Conservation (phyloP, 1,284 basidiomycete species). For the Microbotryum intermedium region DNA sequence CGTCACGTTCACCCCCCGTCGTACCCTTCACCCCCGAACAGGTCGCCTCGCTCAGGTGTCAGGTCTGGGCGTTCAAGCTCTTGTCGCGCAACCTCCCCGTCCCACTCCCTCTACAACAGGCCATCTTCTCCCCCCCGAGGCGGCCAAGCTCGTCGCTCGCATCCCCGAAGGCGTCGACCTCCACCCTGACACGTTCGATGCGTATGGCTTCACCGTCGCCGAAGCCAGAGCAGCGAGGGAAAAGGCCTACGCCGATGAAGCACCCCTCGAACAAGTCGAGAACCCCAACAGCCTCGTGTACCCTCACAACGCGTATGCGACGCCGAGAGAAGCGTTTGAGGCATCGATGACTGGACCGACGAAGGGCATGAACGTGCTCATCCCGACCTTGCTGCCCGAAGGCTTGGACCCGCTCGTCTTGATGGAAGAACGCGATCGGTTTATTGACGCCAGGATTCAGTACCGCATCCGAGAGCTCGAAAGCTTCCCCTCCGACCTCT, state of each 20-base stretch:
- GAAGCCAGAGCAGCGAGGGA: slow-evolving; percentile 24
- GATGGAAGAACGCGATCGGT: slow-evolving; percentile 82
- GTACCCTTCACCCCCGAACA: slow-evolving; percentile 61
- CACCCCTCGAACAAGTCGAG: slow-evolving; percentile 50
- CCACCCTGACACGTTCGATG: slow-evolving; percentile 40
- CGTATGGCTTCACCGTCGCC: not conserved
- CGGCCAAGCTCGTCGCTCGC: slow-evolving; percentile 15
- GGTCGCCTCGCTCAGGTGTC: slow-evolving; percentile 65
- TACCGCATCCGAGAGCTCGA: slow-evolving; percentile 88
- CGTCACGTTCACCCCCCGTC: slow-evolving; percentile 20
- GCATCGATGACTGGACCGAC: slow-evolving; percentile 52
- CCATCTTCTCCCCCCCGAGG: slow-evolving; percentile 46
- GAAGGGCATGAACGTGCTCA: slow-evolving; percentile 71
- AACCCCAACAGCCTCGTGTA: slow-evolving; percentile 75
- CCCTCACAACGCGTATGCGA: slow-evolving; percentile 86
- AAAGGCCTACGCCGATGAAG: slow-evolving; percentile 29
- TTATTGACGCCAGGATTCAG: slow-evolving; percentile 77
- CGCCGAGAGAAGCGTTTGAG: slow-evolving; percentile 27
- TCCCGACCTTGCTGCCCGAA: slow-evolving; percentile 67
- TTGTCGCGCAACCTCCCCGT: slow-evolving; percentile 70
- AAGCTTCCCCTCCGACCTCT: slow-evolving; percentile 66
- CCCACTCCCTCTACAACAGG: slow-evolving; percentile 68
- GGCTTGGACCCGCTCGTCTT: slow-evolving; percentile 88
- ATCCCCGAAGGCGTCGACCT: slow-evolving; percentile 12
- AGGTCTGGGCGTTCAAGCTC: slow-evolving; percentile 83